Percentiles rank a stretch among this genome's conserved stretches.
Evolutionary conservation across 352 stramenopile species (phyloP).

Genomic region (Discostella stelligera): DNA sequence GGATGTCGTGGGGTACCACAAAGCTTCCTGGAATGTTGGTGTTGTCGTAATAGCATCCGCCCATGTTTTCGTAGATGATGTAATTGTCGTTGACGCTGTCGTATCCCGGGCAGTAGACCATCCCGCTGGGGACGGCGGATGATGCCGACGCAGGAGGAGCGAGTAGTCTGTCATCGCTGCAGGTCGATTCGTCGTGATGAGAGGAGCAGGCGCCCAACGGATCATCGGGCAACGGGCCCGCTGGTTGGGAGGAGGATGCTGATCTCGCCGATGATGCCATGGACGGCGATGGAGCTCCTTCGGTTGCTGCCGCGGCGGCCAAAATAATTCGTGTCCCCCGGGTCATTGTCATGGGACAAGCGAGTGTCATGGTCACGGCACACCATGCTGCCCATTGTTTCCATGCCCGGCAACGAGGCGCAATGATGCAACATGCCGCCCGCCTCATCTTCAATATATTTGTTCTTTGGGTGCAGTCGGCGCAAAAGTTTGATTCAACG

Average conservation of each 20-base stretch:
- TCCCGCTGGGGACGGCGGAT: not conserved
- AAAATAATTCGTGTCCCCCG: no score
- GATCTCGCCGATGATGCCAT: not conserved
- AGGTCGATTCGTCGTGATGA: not conserved
- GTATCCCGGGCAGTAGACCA: not conserved
- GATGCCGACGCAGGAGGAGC: not conserved
- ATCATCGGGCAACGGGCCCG: not conserved
- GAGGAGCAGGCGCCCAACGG: not conserved
- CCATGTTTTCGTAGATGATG: not conserved
- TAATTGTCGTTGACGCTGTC: not conserved
- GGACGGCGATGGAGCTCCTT: not conserved
- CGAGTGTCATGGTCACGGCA: not conserved
- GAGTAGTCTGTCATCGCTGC: not conserved
- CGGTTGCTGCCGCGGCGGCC: not conserved
- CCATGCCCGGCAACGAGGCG: not conserved
- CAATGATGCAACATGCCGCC: not conserved
- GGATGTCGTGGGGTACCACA: not conserved
- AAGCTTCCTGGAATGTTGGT: not conserved
- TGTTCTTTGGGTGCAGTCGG: not conserved
- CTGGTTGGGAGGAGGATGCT: not conserved
- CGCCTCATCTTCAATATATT: not conserved
- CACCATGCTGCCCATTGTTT: not conserved
- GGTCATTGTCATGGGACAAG: not conserved
- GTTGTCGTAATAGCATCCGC: not conserved
- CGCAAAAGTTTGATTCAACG: not conserved